These are phyloP conservation scores for Protostelium mycophagum DNA, from an alignment of 78 protist genomes.

Conservation along the genomic window DNA sequence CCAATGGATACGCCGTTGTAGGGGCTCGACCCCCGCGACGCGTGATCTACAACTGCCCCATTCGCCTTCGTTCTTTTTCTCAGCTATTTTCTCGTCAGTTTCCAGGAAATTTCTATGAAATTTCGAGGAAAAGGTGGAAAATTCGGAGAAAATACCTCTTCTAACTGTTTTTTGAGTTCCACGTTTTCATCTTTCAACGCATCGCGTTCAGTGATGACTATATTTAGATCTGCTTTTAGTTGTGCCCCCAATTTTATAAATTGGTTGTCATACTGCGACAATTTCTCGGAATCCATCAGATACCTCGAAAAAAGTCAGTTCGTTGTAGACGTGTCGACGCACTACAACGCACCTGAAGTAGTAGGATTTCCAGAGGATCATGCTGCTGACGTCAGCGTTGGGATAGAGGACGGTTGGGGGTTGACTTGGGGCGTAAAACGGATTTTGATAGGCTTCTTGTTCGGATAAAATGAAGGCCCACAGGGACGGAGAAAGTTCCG, in stretches of 20 bases:
- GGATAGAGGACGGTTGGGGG: not conserved
- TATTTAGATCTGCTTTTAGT: not conserved
- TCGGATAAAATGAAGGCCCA: not conserved
- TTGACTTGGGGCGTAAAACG: not conserved
- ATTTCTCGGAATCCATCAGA: not conserved
- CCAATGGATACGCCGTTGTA: not conserved
- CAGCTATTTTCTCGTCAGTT: not conserved
- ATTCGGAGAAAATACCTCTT: too few relatives aligned
- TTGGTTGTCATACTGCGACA: not conserved
- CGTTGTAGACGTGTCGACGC: conserved; percentile 1
- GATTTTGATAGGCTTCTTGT: not conserved
- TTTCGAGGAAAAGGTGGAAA: too few relatives aligned
- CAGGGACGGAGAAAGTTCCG: not conserved
- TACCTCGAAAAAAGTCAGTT: not conserved
- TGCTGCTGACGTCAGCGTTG: not conserved
- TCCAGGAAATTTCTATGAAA: too few relatives aligned
- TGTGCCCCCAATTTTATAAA: not conserved
- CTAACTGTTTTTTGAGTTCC: not conserved
- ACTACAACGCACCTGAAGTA: not conserved
- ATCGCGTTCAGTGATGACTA: not conserved
- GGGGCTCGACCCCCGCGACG: not conserved
- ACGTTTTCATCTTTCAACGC: not conserved
- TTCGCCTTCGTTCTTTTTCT: not conserved
- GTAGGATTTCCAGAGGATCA: not conserved
- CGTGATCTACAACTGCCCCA: not conserved